phyloP scores from a whole-genome alignment of 139 green algal genomes.

The Pseudopediastrum boryanum region DNA sequence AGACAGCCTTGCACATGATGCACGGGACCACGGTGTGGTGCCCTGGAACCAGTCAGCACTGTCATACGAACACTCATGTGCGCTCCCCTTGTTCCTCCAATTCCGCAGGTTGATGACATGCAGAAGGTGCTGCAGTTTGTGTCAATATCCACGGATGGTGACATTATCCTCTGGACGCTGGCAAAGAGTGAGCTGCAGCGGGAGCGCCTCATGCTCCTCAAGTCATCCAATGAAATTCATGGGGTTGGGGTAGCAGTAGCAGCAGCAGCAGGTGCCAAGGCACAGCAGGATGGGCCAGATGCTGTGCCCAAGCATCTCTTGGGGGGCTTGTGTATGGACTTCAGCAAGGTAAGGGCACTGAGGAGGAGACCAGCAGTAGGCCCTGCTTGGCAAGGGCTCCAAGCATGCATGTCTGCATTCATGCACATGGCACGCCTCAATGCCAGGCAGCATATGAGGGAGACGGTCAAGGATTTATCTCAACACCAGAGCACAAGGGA shows the following conservation, averaged over 20 bases:
- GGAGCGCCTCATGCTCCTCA: constrained; percentile 67
- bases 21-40: too few relatives aligned
- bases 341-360: constrained; percentile 68
- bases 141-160: constrained; percentile 70
- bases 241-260: not conserved
- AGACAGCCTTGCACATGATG: too few relatives aligned
- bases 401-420: too few relatives aligned
- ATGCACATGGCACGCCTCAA: too few relatives aligned
- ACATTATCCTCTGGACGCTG: constrained; percentile 86
- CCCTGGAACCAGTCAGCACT: too few relatives aligned
- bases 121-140: constrained; percentile 73
- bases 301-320: constrained; percentile 44
- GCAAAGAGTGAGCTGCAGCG: constrained; percentile 82
- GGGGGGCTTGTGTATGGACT: constrained; percentile 88
- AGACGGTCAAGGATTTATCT: too few relatives aligned
- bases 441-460: too few relatives aligned
- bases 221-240: not conserved
- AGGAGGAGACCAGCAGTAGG: not conserved
- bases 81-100: constrained; percentile 27
- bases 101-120: constrained; percentile 58
- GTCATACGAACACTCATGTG: too few relatives aligned
- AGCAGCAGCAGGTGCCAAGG: constrained; percentile 3
- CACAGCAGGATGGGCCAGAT: not conserved
- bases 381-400: too few relatives aligned
- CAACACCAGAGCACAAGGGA: too few relatives aligned